phyloP scores from a whole-genome alignment of 441 rosid genomes.

The Hura crepitans region DNA sequence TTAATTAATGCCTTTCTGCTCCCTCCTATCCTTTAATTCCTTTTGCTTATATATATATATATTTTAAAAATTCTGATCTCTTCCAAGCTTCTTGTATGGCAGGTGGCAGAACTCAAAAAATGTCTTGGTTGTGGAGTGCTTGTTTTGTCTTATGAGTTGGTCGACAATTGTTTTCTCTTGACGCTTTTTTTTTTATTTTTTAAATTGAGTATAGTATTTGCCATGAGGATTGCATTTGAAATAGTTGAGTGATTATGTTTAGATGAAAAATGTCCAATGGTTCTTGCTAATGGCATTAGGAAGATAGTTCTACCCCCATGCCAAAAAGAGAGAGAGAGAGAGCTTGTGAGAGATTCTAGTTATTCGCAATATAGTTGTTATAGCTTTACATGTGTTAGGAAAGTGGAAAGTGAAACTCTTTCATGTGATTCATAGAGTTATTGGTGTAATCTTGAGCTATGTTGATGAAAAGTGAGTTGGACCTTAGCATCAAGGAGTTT shows the following conservation, averaged over 20 bases:
- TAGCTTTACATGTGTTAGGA: not conserved
- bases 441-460: not conserved
- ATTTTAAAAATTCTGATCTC: conserved; percentile 23
- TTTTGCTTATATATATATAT: not conserved
- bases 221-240: not conserved
- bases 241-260: not conserved
- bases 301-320: not conserved
- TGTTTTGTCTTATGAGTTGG: not conserved
- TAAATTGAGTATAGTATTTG: not conserved
- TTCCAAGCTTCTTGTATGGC: conserved; percentile 31
- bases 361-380: not conserved
- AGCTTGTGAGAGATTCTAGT: not conserved
- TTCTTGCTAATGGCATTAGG: not conserved
- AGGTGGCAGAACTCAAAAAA: conserved; percentile 25
- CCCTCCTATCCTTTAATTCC: not conserved
- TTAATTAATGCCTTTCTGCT: not conserved
- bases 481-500: not conserved
- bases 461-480: not conserved
- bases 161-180: not conserved
- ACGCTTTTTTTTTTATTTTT: not conserved
- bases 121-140: conserved; percentile 14
- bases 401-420: not conserved
- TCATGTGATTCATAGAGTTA: not conserved
- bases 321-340: no score
- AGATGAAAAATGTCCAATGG: not conserved